phyloP scores from a whole-genome alignment of 2,329 filamentous ascomycete genomes.

The Aspergillaceae sp. region DNA sequence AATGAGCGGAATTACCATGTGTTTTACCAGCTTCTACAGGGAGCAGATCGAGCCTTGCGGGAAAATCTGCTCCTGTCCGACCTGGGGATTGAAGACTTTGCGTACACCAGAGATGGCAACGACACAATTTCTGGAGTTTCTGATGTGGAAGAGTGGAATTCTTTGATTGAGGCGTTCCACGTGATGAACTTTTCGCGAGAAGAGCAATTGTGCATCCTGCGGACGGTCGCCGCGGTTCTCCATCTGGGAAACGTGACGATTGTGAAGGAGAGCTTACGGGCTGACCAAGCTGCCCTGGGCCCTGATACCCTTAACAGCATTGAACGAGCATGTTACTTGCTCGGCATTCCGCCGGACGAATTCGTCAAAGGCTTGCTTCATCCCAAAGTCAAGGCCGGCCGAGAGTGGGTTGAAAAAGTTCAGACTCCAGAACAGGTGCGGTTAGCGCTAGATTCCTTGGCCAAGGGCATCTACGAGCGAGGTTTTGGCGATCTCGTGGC shows the following conservation, averaged over 20 bases:
- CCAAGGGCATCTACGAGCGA: slow-evolving; percentile 96
- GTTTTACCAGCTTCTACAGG: slow-evolving; percentile 90
- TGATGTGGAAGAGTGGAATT: slow-evolving; percentile 82
- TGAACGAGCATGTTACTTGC: slow-evolving; percentile 68
- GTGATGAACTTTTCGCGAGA: slow-evolving; percentile 87
- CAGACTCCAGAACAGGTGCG: slow-evolving; percentile 96
- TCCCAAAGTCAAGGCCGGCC: slow-evolving; percentile 86
- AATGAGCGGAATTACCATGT: slow-evolving; percentile 95
- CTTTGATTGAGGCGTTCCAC: slow-evolving; percentile 81
- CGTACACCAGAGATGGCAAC: slow-evolving; percentile 85
- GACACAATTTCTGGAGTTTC: slow-evolving; percentile 86
- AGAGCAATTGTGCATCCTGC: slow-evolving; percentile 74
- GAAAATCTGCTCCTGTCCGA: slow-evolving; percentile 67
- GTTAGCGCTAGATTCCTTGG: slow-evolving; percentile 77
- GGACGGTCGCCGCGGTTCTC: slow-evolving; percentile 81
- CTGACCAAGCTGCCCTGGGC: slow-evolving; percentile 78
- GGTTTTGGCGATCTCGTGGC: slow-evolving; percentile 87
- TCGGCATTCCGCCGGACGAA: slow-evolving; percentile 74
- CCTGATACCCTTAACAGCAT: slow-evolving; percentile 67
- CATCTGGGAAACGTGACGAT: slow-evolving; percentile 90
- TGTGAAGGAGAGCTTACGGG: slow-evolving; percentile 79
- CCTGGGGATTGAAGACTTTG: slow-evolving; percentile 74
- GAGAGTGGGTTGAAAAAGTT: slow-evolving; percentile 97
- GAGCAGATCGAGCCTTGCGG: slow-evolving; percentile 65
- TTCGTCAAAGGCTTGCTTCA: slow-evolving; percentile 86